Conservation (phyloP, 352 stramenopile genomes). For the Pythium graminicola region DNA sequence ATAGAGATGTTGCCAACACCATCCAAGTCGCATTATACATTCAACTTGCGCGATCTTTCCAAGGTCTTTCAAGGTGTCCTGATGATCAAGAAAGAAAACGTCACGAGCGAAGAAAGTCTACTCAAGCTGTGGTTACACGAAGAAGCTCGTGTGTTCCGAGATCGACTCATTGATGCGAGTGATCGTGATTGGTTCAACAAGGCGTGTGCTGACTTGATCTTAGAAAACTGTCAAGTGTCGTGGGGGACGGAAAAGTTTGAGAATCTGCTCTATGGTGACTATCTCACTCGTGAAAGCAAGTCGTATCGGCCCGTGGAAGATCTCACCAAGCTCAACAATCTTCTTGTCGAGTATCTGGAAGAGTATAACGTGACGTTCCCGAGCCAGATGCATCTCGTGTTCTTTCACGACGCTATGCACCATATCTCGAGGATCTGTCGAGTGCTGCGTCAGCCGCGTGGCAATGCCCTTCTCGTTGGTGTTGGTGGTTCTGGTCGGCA, state of each 20-base stretch:
- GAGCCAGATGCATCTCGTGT: slow-evolving; percentile 92
- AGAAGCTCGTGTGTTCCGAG: slow-evolving; percentile 87
- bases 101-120: slow-evolving; percentile 59
- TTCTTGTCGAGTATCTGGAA: slow-evolving; percentile 89
- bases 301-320: slow-evolving; percentile 70
- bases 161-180: slow-evolving; percentile 83
- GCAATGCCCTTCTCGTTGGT: slow-evolving; percentile 89
- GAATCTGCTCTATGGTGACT: slow-evolving; percentile 88
- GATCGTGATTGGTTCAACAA: slow-evolving; percentile 87
- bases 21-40: slow-evolving; percentile 92
- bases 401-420: slow-evolving; percentile 93
- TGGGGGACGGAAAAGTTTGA: slow-evolving; percentile 65
- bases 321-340: slow-evolving; percentile 50
- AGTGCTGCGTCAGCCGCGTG: slow-evolving; percentile 87
- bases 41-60: slow-evolving; percentile 91
- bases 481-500: slow-evolving; percentile 89
- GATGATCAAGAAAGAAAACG: slow-evolving; percentile 85
- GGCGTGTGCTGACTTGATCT: slow-evolving; percentile 61
- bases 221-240: slow-evolving; percentile 56
- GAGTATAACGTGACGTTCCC: slow-evolving; percentile 94
- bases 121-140: slow-evolving; percentile 90
- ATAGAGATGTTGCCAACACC: slow-evolving; percentile 87
- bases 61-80: slow-evolving; percentile 92
- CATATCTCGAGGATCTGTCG: slow-evolving; percentile 92
- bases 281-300: slow-evolving; percentile 73